Base-by-base conservation (phyloP, 2,329 filamentous ascomycete species). In the Salinomyces thailandicus region DNA sequence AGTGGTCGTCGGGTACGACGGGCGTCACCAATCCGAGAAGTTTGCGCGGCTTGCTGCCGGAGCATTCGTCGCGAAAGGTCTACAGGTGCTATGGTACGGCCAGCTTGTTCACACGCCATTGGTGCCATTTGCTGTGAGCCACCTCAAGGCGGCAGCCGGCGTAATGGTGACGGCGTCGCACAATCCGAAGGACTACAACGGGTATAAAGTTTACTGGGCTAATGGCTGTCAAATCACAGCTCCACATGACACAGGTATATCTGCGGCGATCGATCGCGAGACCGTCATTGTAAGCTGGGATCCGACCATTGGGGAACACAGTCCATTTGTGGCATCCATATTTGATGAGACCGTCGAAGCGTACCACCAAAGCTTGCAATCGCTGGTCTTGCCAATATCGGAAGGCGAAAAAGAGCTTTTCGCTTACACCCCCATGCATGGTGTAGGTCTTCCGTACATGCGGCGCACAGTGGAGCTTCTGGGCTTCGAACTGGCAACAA, bases 91-190 rank as follows among this genome's bases (percentile, higher is more conserved):
- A 58, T 75, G 71, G 63, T 75, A 73, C 42, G 66, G 69, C n/a
- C 59, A 62, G 11, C 55, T 66, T 2, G 67, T 69, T 2, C 71
- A 76, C 37, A 80, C 76, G 2, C 76, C 76, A 2, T 60, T 77
- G 34, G 74, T 80, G 5, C 72, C 76, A 1, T 80, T 77, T 52
- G 69, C 70, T 3, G 70, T 80, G 19, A 63, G 61, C 5, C 56
- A 68, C 37, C 62, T 73, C 37, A 56, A 61, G 24, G 72, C 75
- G 19, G 68, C 63, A 3, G 75, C 72, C 29, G 76, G 76, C 14
- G 62, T 80, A 18, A 79, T 80, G 75, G 67, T 80, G 24, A 80
- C 76, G 11, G 76, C 76, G 19, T 77, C 73, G 49, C 75, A 78
- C 55, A 79, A 80, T 46, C 75, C 75, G 11, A 69, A 73, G 31